Base-by-base conservation (phyloP, 1,284 basidiomycete genomes). In the Gymnopus androsaceus region DNA sequence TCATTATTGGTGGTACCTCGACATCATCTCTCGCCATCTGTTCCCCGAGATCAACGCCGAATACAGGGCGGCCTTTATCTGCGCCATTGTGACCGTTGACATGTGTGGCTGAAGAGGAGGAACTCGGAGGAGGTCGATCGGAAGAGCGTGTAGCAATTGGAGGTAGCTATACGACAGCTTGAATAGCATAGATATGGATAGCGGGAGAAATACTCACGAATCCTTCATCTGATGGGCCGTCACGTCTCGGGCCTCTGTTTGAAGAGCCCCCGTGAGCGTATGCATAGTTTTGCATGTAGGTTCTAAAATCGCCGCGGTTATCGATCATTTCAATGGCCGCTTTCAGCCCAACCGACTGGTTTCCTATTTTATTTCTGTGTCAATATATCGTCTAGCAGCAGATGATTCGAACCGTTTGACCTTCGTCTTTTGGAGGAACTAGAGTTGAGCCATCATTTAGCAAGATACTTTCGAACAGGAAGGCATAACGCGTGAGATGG, bases 211-310 rank as follows among this genome's bases (percentile, higher is more conserved):
- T 5, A 80, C 89, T 66, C 71, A 94, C 92, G 74, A 91, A 94
- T 54, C 92, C 91, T 71, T 95, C 91, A 56, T 95, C 90, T 59
- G 82, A 78, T 5, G 91, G 91, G 3, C 92, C 93, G 61, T 94
- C 91, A 63, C 93, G 77, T 56, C 90, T 79, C 17, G 89, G 92
- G 9, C 89, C 92, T 48, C 85, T 80, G 33, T 79, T 73, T 14
- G 82, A 75, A 38, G 66, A 69, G 54, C 78, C 76, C 2, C 85
- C 92, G 59, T 92, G 89, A 5, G 92, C 92, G 62, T 86, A 90
- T 1, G 92, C 88, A 68, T 97, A 99, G 67, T 97, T 94, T 69
- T 97, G 92, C 95, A 99, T 97, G 71, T 91, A 99, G 19, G 83
- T 84, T 74, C 92, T 96, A 76, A 99, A 99, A 73, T 99, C 97